Evolutionary conservation across 345 rosid species (phyloP).

Genomic region (Ceriops tagal): DNA sequence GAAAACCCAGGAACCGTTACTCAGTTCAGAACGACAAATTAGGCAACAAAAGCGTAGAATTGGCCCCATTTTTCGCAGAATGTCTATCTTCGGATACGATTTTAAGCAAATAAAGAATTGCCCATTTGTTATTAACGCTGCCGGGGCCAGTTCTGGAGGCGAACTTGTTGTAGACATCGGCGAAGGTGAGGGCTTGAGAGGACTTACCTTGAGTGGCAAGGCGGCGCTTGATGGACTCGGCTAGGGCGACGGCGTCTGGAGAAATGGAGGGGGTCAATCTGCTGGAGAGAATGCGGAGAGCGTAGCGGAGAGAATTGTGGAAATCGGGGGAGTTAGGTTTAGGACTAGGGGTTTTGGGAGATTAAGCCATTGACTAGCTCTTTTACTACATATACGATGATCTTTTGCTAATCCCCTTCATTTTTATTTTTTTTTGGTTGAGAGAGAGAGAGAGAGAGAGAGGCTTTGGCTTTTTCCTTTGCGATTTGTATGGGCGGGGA

Average conservation of each 20-base stretch:
- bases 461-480: background rate
- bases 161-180: slow-evolving; percentile 76
- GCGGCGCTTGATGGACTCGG: slow-evolving; percentile 91
- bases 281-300: slow-evolving; percentile 85
- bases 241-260: slow-evolving; percentile 74
- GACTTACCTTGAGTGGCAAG: slow-evolving; percentile 90
- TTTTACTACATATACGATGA: slow-evolving; percentile 62
- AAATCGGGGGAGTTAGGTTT: slow-evolving; percentile 48
- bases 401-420: slow-evolving; percentile 82
- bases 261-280: slow-evolving; percentile 70
- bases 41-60: slow-evolving; percentile 52
- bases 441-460: background rate
- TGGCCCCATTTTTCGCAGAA: slow-evolving; percentile 31
- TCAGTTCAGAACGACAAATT: slow-evolving; percentile 40
- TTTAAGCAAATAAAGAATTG: slow-evolving; percentile 77
- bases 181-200: slow-evolving; percentile 77
- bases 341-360: slow-evolving; percentile 39
- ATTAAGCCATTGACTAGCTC: slow-evolving; percentile 80
- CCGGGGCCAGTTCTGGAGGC: slow-evolving; percentile 86
- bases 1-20: slow-evolving; percentile 27
- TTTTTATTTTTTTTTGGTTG: slow-evolving; percentile 1
- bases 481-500: slow-evolving; percentile 21
- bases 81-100: slow-evolving; percentile 69
- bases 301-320: slow-evolving; percentile 63
- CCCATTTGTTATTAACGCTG: slow-evolving; percentile 86